Conservation (phyloP, 768 basidiomycete genomes). For the Rhodosporidiobolus odoratus region DNA sequence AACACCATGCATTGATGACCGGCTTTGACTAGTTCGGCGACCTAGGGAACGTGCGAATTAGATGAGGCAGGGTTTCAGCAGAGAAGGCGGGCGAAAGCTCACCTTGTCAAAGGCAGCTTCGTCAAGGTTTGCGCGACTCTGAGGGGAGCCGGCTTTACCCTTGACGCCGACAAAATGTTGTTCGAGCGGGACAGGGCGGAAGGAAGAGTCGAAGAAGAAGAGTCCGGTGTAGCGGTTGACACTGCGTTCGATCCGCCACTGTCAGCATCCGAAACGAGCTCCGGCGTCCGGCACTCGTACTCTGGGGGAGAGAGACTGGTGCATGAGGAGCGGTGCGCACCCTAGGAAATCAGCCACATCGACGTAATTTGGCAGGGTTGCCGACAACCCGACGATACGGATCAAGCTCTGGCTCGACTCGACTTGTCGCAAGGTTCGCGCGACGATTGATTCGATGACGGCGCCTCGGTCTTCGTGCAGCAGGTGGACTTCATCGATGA, state of each 20-base stretch:
- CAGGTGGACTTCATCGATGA: constrained; percentile 95
- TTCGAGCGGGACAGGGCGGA: constrained; percentile 90
- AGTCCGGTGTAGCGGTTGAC: constrained; percentile 79
- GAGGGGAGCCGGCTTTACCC: constrained; percentile 72
- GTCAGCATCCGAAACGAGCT: too few relatives aligned
- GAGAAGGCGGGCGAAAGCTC: neutral
- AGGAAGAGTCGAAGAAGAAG: constrained; percentile 97
- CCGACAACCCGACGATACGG: constrained; percentile 86
- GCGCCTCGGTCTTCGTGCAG: constrained; percentile 97
- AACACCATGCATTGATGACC: constrained; percentile 99
- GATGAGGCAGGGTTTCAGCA: neutral
- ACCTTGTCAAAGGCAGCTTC: constrained; percentile 75
- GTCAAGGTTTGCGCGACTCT: constrained; percentile 79
- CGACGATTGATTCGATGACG: constrained; percentile 96
- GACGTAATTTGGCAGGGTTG: constrained; percentile 92
- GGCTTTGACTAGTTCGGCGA: constrained; percentile 73
- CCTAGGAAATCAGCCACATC: constrained; percentile 92
- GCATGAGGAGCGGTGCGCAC: constrained; percentile 49
- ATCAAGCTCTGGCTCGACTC: constrained; percentile 95
- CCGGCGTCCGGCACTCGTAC: neutral
- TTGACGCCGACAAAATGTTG: constrained; percentile 93
- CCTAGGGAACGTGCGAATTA: constrained; percentile 45
- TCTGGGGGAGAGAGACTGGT: neutral
- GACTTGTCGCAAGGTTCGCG: constrained; percentile 86
- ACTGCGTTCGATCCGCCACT: too few relatives aligned